Percentiles rank a stretch among this genome's conserved stretches.
These are phyloP conservation scores for Cavenderia fasciculata DNA, from an alignment of 78 protist species.

Conservation along the genomic window DNA sequence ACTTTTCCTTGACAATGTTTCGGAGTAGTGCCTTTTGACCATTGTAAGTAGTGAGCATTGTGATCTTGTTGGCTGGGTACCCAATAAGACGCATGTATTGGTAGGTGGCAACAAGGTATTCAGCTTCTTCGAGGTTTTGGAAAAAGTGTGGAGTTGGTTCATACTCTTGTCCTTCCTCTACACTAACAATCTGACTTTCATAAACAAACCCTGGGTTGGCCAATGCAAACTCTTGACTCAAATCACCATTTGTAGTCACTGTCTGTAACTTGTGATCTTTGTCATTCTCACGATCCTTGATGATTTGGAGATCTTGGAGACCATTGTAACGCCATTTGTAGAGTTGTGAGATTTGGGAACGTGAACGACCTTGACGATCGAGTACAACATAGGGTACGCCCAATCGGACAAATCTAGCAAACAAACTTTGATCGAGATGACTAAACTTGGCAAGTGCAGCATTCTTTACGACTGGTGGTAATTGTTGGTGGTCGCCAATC, in stretches of 20 bases:
- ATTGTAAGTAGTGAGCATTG: constrained; percentile 96
- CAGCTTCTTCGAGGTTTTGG: constrained; percentile 97
- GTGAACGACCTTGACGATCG: constrained; percentile 89
- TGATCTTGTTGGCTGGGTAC: constrained; percentile 85
- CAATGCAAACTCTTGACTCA: neutral
- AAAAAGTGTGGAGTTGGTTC: constrained; percentile 87
- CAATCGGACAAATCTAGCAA: constrained; percentile 83
- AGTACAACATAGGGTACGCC: constrained; percentile 90
- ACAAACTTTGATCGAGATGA: constrained; percentile 89
- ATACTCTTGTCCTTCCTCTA: constrained; percentile 83
- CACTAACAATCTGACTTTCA: constrained; percentile 93
- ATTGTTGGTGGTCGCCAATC: constrained; percentile 98
- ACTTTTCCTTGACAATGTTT: constrained; percentile 41
- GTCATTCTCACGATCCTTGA: neutral
- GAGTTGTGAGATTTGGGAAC: constrained; percentile 86
- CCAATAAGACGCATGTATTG: constrained; percentile 97
- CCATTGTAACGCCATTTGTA: constrained; percentile 93
- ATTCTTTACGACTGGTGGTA: constrained; percentile 97
- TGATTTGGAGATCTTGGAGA: constrained; percentile 88
- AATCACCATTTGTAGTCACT: too few species aligned
- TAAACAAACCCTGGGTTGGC: constrained; percentile 89
- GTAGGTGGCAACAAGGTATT: constrained; percentile 91
- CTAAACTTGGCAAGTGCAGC: constrained; percentile 88
- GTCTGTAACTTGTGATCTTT: neutral
- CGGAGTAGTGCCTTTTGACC: constrained; percentile 93